These are phyloP conservation scores for Sicyos baderoa DNA, from an alignment of 306 rosid genomes.

Conservation along the genomic window DNA sequence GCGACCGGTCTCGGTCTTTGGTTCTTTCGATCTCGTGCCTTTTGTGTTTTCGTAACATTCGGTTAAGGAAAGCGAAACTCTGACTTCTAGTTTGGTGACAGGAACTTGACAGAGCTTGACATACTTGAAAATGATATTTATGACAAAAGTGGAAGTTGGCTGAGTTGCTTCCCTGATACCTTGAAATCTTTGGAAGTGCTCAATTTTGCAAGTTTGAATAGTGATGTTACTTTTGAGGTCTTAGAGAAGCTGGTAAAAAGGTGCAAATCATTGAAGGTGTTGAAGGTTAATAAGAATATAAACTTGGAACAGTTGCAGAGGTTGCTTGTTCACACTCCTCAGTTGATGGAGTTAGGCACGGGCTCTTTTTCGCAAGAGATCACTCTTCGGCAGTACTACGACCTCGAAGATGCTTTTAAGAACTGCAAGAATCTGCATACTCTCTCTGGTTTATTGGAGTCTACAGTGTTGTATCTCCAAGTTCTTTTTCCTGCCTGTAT, in stretches of 20 bases:
- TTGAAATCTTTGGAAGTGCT: constrained; percentile 66
- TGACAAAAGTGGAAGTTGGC: constrained; percentile 67
- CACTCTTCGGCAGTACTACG: constrained; percentile 39
- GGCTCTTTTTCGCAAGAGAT: constrained; percentile 63
- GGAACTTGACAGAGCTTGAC: constrained; percentile 73
- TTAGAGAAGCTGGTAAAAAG: constrained; percentile 70
- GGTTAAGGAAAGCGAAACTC: constrained; percentile 7
- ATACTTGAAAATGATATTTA: constrained; percentile 66
- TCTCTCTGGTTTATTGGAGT: constrained; percentile 71
- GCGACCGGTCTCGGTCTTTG: background rate
- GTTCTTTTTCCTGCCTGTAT: constrained; percentile 57
- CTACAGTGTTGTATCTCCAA: constrained; percentile 42
- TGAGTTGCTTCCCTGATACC: constrained; percentile 72
- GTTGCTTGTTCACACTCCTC: constrained; percentile 51
- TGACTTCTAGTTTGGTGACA: constrained; percentile 31
- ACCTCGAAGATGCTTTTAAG: constrained; percentile 52
- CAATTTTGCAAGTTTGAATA: constrained; percentile 54
- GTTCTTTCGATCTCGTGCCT: background rate
- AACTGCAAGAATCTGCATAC: constrained; percentile 53
- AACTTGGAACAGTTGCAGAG: constrained; percentile 50
- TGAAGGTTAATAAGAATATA: constrained; percentile 60
- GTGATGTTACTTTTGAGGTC: constrained; percentile 46
- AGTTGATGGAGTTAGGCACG: constrained; percentile 54
- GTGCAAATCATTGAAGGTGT: constrained; percentile 58
- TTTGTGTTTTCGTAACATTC: background rate